These are phyloP conservation scores for Aquilaria malaccensis DNA, from an alignment of 345 rosid genomes.

Conservation along the genomic window DNA sequence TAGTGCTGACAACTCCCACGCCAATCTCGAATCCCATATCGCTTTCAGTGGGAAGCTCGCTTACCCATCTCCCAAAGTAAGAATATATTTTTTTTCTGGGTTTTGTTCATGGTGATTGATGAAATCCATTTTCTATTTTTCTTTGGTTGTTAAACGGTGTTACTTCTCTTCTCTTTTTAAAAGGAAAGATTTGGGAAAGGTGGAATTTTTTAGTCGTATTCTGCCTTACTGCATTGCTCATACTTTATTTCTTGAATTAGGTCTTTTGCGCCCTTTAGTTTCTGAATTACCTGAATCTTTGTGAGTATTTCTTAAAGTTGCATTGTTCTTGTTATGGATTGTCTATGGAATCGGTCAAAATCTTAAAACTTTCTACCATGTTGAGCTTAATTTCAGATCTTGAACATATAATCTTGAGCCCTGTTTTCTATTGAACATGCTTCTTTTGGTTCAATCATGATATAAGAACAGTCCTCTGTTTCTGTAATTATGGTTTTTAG, in stretches of 20 bases:
- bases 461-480: neutral
- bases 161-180: neutral
- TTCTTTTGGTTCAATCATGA: too few relatives aligned
- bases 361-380: too few relatives aligned
- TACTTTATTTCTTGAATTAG: neutral
- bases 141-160: neutral
- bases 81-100: constrained; percentile 15
- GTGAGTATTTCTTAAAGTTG: too few relatives aligned
- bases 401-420: too few relatives aligned
- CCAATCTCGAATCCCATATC: constrained; percentile 56
- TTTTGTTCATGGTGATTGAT: neutral
- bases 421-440: too few relatives aligned
- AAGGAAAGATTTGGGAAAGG: neutral
- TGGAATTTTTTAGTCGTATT: too few relatives aligned
- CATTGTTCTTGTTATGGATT: neutral
- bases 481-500: constrained; percentile 14
- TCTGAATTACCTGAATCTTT: neutral
- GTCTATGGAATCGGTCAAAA: too few relatives aligned
- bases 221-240: neutral
- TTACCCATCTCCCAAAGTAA: constrained; percentile 77
- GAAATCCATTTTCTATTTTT: constrained; percentile 1
- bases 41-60: constrained; percentile 53
- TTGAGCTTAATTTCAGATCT: too few relatives aligned
- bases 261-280: constrained; percentile 14
- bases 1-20: constrained; percentile 13